Percentiles rank a stretch among this genome's conserved stretches.
These are phyloP conservation scores for Brasilioporus rufonigricans DNA, from an alignment of 768 basidiomycete genomes.

Conservation along the genomic window DNA sequence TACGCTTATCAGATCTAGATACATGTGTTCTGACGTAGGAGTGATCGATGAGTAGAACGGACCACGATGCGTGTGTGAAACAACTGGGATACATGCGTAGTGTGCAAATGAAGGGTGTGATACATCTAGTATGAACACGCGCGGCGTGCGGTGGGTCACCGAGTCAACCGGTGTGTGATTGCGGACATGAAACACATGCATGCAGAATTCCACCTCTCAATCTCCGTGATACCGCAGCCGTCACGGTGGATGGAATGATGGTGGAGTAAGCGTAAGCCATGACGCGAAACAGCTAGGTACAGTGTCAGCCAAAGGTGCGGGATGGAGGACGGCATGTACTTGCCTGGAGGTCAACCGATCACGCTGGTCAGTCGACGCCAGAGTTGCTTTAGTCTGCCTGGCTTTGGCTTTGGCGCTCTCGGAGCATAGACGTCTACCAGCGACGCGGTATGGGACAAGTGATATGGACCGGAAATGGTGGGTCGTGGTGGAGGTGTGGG, in stretches of 20 bases:
- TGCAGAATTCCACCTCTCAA: not conserved
- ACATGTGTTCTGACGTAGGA: slow-evolving; percentile 8
- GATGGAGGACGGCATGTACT: not conserved
- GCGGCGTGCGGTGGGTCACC: slow-evolving; percentile 20
- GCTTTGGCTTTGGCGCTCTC: slow-evolving; percentile 15
- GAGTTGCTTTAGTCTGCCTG: slow-evolving; percentile 27
- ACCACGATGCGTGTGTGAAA: slow-evolving; percentile 9
- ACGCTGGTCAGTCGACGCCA: slow-evolving; percentile 25
- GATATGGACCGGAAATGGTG: slow-evolving; percentile 32
- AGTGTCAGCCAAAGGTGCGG: not conserved
- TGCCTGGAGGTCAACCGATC: slow-evolving; percentile 17
- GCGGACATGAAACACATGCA: slow-evolving; percentile 16
- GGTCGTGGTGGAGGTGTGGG: slow-evolving; percentile 23
- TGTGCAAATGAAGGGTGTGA: slow-evolving; percentile 6
- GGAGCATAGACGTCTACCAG: slow-evolving; percentile 27
- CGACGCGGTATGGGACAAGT: slow-evolving; percentile 29
- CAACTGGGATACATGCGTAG: slow-evolving; percentile 20
- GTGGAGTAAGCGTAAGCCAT: not conserved
- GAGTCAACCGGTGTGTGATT: slow-evolving; percentile 19
- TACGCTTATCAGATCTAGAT: slow-evolving; percentile 14
- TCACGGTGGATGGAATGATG: no score
- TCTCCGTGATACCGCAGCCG: not conserved
- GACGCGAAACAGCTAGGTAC: not conserved
- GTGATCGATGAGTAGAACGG: slow-evolving; percentile 12
- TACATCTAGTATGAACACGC: slow-evolving; percentile 21